These are phyloP conservation scores for Alternaria gaisen DNA, from an alignment of 2,329 filamentous ascomycete genomes.

Conservation along the genomic window DNA sequence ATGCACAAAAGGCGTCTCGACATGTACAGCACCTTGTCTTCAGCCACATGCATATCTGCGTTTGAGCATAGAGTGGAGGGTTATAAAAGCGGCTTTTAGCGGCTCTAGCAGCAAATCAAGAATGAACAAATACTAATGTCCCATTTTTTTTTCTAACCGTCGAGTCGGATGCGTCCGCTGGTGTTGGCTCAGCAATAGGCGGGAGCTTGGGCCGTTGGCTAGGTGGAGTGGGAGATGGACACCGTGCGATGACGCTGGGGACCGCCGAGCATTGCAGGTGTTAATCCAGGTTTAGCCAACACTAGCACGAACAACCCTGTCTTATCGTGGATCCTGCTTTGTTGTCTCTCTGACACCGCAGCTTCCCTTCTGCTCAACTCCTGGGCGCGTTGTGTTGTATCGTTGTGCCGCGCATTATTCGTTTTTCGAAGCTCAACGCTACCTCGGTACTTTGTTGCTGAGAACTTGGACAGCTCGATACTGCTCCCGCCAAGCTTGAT, in stretches of 20 bases:
- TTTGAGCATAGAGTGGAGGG: neutral
- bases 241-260: conserved; percentile 27
- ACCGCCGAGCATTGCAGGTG: conserved; percentile 3
- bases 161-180: neutral
- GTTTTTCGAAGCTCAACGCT: conserved; percentile 2
- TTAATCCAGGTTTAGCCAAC: conserved; percentile 27
- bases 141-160: neutral
- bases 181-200: conserved; percentile 4
- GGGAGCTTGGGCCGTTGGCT: conserved; percentile 25
- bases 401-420: neutral
- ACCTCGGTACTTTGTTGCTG: neutral
- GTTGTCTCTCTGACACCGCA: conserved; percentile 7
- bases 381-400: neutral
- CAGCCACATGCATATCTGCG: conserved; percentile 4
- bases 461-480: neutral
- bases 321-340: conserved; percentile 6
- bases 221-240: neutral
- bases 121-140: neutral
- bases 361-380: neutral
- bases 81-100: neutral
- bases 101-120: conserved; percentile 7
- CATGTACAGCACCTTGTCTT: conserved; percentile 21
- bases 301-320: conserved; percentile 11
- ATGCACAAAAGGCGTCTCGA: conserved; percentile 28
- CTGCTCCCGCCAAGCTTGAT: conserved; percentile 5